Evolutionary conservation across 2,329 filamentous ascomycete species (phyloP), one percentile per base, ranked within the genome.

Genomic region (Cladophialophora carrionii): DNA sequence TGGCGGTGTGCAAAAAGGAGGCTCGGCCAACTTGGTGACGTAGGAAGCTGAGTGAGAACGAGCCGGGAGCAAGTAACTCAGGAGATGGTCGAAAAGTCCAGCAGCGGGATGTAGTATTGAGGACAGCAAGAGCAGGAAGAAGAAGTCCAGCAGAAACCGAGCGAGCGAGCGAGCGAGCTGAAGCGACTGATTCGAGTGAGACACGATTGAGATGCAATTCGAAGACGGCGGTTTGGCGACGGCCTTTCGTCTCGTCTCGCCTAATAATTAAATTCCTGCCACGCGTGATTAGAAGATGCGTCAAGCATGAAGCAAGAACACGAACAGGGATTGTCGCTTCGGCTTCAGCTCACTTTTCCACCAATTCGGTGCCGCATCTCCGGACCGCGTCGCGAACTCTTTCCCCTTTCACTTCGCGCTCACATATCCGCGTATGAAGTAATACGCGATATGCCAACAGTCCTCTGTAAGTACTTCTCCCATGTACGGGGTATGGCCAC

Each of bases 1-100:
- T 43, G 56, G 57, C 46, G 31, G 57, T 41, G 58, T 49, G 14
- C 26, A 22, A 61, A 55, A 61, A 61, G 49, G 58, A 55, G 49
- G 34, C 26, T n/a, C 37, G n/a, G 22, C 29, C 32, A 61, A 54
- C 26, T 54, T 32, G 54, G 51, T 37, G 24, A 54, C 24, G 49
- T 17, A 54, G 6, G 22, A 17, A 54, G 52, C 29, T 34, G 52
- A 54, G 52, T 31, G 52, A 31, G 52, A n/a, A 29, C 20, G 17
- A 32, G 14, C 29, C 12, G 10, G 29, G 26, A 34, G 8, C 26
- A 9, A 32, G 26, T n/a, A 29, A 29, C 3, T 34, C n/a, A 31
- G 29, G 29, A 32, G n/a, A 54, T 26, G 22, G 48, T 51, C 14
- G 5, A n/a, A 51, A 26, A 14, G 48, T 51, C 9, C 24, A 51